Base-by-base conservation (phyloP, 192 early-diverging fungal species). In the Backusella macrospora region DNA sequence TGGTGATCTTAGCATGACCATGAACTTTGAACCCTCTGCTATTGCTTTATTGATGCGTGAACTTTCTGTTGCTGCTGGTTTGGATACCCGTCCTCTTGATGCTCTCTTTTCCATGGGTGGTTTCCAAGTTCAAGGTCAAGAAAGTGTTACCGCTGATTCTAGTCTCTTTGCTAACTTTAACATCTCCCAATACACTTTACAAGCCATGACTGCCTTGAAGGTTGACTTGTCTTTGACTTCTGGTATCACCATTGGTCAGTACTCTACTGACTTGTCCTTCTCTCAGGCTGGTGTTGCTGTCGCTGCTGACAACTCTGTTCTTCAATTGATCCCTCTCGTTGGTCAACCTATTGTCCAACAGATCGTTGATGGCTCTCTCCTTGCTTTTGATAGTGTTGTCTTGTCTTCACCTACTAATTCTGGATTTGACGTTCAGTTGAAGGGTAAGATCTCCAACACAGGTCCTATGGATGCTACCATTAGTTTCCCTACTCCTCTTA, bases 301-400 rank as follows among this genome's bases (percentile, higher is more conserved):
- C 40, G 13, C 62, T 26, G 81, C 85, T 6, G 88, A 89, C 74
- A 67, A 73, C n/a, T 80, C 84, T 2, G 78, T 89, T 76, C 66
- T 78, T 62, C 77, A 79, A 65, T 71, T 89, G 5, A 81, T 87
- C 23, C 83, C 86, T 42, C 73, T 85, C 39, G 81, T 89, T 48
- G 86, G 83, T 68, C 81, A 80, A 64, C 88, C 88, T 26, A 85
- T 89, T 76, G 88, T 86, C 14, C 84, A 84, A 71, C 69, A 75
- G 4, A 83, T 89, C 72, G 83, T 89, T 23, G 73, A 49, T 63
- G 75, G 29, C 43, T 74, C 83, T 9, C 38, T 39, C 13, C 75
- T 86, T 62, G 63, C 71, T 23, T 83, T 86, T 62, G 68, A 82
- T 14, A 71, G 68, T 13, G 47, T 86, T 39, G 52, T 72, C 1